These are phyloP conservation scores for Gossypium australe DNA, from an alignment of 345 rosid genomes.

Conservation along the genomic window DNA sequence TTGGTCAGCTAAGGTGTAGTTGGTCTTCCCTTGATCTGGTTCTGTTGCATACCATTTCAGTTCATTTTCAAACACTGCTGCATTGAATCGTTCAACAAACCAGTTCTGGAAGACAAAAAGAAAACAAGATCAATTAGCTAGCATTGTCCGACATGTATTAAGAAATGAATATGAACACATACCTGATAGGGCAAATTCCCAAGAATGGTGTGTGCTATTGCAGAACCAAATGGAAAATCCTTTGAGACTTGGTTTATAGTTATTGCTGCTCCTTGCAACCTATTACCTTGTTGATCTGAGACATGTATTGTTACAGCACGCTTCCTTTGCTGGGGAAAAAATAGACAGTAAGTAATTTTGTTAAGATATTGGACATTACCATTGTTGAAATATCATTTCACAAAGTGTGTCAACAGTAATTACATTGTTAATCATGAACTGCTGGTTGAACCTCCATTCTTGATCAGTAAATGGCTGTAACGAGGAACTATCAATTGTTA, in stretches of 20 bases:
- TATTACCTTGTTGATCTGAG: constrained; percentile 47
- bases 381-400: too few relatives aligned
- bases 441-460: constrained; percentile 68
- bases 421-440: constrained; percentile 49
- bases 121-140: not conserved
- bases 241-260: constrained; percentile 52
- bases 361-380: too few relatives aligned
- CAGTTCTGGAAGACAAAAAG: constrained; percentile 40
- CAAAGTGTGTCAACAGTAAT: constrained; percentile 4
- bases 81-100: constrained; percentile 76
- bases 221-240: constrained; percentile 81
- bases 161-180: not conserved
- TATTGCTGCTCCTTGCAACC: constrained; percentile 47
- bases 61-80: constrained; percentile 84
- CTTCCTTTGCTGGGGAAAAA: constrained; percentile 50
- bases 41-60: constrained; percentile 94
- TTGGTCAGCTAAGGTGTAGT: constrained; percentile 58
- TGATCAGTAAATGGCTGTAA: constrained; percentile 67
- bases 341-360: too few relatives aligned
- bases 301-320: constrained; percentile 66
- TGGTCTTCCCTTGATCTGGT: constrained; percentile 50
- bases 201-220: constrained; percentile 66
- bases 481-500: constrained; percentile 44
- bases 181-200: constrained; percentile 73
- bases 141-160: not conserved